phyloP scores from a whole-genome alignment of 495 filamentous ascomycete species.

The Penicillium dipodomyicola region DNA sequence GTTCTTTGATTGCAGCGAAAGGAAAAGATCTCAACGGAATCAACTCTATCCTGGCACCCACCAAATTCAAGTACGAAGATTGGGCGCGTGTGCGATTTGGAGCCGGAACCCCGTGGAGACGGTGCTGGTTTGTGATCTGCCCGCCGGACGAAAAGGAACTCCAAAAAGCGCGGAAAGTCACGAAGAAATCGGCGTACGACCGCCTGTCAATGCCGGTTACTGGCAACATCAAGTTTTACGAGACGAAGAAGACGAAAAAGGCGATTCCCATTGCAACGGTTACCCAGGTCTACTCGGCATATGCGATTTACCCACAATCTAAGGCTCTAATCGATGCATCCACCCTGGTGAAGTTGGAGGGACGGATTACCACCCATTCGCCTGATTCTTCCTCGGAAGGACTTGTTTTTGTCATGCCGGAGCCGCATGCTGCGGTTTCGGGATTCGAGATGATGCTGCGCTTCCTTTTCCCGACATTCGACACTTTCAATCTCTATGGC shows the following conservation, averaged over 20 bases:
- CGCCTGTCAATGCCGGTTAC: constrained; percentile 63
- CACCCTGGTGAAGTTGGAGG: constrained; percentile 91
- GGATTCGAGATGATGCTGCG: constrained; percentile 97
- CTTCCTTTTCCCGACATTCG: constrained; percentile 90
- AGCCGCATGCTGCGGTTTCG: constrained; percentile 81
- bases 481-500: constrained; percentile 89
- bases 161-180: constrained; percentile 73
- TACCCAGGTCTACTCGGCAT: constrained; percentile 84
- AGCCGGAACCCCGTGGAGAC: constrained; percentile 91
- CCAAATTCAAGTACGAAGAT: constrained; percentile 74
- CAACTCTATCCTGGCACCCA: constrained; percentile 75
- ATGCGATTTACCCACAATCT: constrained; percentile 92
- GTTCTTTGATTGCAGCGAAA: constrained; percentile 92
- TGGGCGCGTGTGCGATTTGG: constrained; percentile 97
- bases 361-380: constrained; percentile 80
- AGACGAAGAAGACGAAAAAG: constrained; percentile 92
- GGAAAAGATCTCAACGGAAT: constrained; percentile 87
- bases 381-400: constrained; percentile 76
- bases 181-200: constrained; percentile 88
- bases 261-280: constrained; percentile 85
- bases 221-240: constrained; percentile 92
- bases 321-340: constrained; percentile 92
- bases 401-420: constrained; percentile 97
- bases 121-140: constrained; percentile 92
- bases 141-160: constrained; percentile 92